Conservation (phyloP, 2,329 filamentous ascomycete species). For the Aspergillus ustus region DNA sequence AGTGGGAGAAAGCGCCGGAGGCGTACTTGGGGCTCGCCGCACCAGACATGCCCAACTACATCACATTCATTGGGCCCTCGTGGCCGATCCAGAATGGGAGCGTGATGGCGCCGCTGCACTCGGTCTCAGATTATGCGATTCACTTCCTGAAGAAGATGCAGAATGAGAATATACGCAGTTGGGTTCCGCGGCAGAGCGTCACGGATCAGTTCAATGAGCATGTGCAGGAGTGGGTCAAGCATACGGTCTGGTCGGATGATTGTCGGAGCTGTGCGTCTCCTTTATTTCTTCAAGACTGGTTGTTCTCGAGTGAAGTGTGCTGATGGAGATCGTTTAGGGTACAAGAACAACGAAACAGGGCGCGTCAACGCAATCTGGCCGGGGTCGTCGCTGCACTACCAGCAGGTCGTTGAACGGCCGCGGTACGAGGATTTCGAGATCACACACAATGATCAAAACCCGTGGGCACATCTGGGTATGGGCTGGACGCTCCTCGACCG, state of each 20-base stretch:
- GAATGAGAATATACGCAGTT: conserved; percentile 35
- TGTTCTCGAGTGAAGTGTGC: too few relatives aligned
- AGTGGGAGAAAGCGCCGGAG: conserved; percentile 47
- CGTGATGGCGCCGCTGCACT: conserved; percentile 42
- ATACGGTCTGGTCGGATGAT: conserved; percentile 39
- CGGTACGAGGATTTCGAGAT: conserved; percentile 7
- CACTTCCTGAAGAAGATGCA: conserved; percentile 42
- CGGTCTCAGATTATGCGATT: conserved; percentile 49
- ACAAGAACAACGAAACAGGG: conserved; percentile 5
- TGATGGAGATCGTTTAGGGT: not conserved
- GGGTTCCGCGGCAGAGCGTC: conserved; percentile 43
- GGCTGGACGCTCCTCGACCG: not conserved
- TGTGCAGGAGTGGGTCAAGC: conserved; percentile 39
- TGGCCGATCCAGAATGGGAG: conserved; percentile 49
- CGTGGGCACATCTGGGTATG: conserved; percentile 3
- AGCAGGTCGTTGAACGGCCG: not conserved
- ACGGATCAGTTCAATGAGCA: conserved; percentile 37
- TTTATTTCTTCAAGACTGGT: conserved; percentile 34
- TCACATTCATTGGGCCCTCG: conserved; percentile 38
- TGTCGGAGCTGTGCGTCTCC: conserved; percentile 29
- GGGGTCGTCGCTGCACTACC: conserved; percentile 7
- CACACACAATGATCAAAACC: not conserved
- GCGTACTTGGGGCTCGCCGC: conserved; percentile 54
- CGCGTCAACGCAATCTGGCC: conserved; percentile 7
- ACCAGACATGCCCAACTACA: conserved; percentile 54